Evolutionary conservation across 2,329 filamentous ascomycete species (phyloP).

Genomic region (Ophiocordyceps sinensis): DNA sequence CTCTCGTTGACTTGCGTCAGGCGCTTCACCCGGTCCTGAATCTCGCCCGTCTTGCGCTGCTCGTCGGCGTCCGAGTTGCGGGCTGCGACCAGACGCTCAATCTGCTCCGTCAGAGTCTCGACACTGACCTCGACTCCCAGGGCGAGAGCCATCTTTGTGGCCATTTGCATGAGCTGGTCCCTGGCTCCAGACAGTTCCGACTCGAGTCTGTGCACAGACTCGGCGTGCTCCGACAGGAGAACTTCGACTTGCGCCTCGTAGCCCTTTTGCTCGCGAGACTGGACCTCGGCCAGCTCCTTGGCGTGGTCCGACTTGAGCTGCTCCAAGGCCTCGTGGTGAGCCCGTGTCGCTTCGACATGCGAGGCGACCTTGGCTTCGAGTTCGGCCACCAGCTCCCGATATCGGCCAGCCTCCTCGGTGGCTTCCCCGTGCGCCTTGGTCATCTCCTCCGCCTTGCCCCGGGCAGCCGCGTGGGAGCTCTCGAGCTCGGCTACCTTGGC

Average conservation of each 20-base stretch:
- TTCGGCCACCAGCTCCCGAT: conserved; percentile 32
- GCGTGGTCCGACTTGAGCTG: conserved; percentile 34
- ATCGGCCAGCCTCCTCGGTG: conserved; percentile 26
- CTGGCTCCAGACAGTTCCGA: conserved; percentile 50
- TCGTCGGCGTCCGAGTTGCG: conserved; percentile 45
- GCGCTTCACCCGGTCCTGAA: conserved; percentile 40
- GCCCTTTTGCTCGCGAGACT: conserved; percentile 33
- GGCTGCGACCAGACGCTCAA: conserved; percentile 39
- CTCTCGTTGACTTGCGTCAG: conserved; percentile 43
- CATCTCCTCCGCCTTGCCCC: conserved; percentile 53
- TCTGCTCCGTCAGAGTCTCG: conserved; percentile 51
- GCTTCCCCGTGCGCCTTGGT: conserved; percentile 42
- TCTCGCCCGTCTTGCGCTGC: conserved; percentile 41
- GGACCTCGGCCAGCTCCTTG: conserved; percentile 34
- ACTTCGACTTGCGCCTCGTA: conserved; percentile 43
- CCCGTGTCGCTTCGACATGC: conserved; percentile 43
- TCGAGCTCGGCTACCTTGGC: conserved; percentile 62
- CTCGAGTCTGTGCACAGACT: conserved; percentile 40
- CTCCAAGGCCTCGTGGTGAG: conserved; percentile 35
- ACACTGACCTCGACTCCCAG: conserved; percentile 49
- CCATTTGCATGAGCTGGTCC: conserved; percentile 49
- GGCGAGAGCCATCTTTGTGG: conserved; percentile 46
- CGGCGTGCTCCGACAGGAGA: conserved; percentile 46
- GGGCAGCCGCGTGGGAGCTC: conserved; percentile 50
- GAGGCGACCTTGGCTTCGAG: conserved; percentile 45